These are phyloP conservation scores for Lentinula boryana DNA, from an alignment of 768 basidiomycete genomes.

Conservation along the genomic window DNA sequence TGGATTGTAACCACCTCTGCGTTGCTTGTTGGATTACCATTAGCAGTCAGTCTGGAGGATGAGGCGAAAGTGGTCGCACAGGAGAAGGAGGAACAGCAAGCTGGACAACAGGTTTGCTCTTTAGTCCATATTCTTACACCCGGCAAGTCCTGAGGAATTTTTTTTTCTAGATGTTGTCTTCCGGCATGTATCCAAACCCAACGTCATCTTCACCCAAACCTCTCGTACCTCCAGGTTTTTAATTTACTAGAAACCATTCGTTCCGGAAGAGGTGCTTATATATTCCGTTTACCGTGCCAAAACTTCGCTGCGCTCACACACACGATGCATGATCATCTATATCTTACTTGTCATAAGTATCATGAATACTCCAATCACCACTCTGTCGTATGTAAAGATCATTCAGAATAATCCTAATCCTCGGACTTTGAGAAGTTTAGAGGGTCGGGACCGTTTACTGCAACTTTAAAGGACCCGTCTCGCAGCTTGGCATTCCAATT, in stretches of 20 bases:
- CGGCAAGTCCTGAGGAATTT: background rate
- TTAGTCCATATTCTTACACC: background rate
- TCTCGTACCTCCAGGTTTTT: conserved; percentile 85
- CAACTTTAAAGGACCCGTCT: background rate
- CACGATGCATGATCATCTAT: background rate
- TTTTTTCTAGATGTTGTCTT: conserved; percentile 61
- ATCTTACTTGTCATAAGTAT: background rate
- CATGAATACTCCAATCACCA: background rate
- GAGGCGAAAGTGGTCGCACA: conserved; percentile 92
- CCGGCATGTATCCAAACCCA: conserved; percentile 54
- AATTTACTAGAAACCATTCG: conserved; percentile 13
- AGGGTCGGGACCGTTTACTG: background rate
- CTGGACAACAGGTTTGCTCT: conserved; percentile 73
- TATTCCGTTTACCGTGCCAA: conserved; percentile 4
- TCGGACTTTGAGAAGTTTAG: background rate
- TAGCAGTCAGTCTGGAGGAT: conserved; percentile 91
- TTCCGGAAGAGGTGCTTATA: background rate
- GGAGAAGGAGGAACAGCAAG: conserved; percentile 94
- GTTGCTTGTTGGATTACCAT: conserved; percentile 86
- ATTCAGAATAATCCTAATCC: background rate
- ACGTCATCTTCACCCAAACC: conserved; percentile 42
- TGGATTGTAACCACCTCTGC: conserved; percentile 96
- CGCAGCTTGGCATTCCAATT: background rate
- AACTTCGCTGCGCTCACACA: background rate
- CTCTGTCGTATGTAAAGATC: background rate